These are phyloP conservation scores for Rhamnella rubrinervis DNA, from an alignment of 331 rosid species.

Conservation along the genomic window DNA sequence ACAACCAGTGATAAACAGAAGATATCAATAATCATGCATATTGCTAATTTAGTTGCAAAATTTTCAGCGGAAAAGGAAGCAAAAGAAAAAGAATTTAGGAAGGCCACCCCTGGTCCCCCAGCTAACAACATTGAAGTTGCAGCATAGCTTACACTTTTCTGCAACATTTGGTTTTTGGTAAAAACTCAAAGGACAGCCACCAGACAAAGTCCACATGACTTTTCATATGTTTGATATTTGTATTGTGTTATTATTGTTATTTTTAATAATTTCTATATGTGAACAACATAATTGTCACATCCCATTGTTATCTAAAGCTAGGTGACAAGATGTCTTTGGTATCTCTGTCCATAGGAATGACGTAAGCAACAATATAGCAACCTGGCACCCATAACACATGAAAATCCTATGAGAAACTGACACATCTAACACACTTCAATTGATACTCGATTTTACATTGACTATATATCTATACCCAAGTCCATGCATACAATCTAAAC, in stretches of 20 bases:
- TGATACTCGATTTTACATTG: not conserved
- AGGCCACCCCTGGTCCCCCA: too few relatives aligned
- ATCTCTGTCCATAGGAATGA: too few relatives aligned
- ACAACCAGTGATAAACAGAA: slow-evolving; percentile 1
- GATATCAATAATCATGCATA: not conserved
- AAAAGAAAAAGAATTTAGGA: not conserved
- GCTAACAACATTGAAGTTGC: not conserved
- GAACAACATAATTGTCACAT: not conserved
- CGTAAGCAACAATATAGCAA: too few relatives aligned
- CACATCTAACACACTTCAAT: not conserved
- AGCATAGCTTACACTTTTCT: not conserved
- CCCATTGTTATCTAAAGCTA: not conserved
- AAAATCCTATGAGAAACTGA: not conserved
- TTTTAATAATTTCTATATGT: not conserved
- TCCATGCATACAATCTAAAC: not conserved
- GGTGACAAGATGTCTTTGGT: not conserved
- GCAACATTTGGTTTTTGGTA: not conserved
- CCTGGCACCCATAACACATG: not conserved
- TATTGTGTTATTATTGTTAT: not conserved
- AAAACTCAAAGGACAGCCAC: too few relatives aligned
- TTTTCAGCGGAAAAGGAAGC: not conserved
- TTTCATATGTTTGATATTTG: not conserved
- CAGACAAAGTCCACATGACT: not conserved
- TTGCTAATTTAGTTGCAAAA: slow-evolving; percentile 1
- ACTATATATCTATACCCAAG: not conserved